Conservation (phyloP, 169 alveolate species). For the Eimeria tenella region DNA sequence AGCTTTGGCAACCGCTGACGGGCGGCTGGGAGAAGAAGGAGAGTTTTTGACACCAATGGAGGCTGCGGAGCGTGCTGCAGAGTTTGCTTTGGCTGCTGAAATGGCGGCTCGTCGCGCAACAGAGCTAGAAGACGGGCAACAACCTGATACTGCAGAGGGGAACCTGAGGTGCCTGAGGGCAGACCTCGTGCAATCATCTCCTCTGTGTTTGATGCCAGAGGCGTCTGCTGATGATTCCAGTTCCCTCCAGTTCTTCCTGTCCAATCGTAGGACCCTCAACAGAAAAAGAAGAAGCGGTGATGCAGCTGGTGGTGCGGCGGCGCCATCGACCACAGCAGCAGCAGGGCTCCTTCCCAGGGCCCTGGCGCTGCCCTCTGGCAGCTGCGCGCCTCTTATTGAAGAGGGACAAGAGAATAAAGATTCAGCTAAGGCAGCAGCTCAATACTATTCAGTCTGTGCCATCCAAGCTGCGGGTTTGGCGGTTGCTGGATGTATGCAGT, state of each 20-base stretch:
- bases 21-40: constrained; percentile 18
- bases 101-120: constrained; percentile 48
- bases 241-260: background rate
- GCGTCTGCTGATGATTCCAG: background rate
- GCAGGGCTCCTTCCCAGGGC: background rate
- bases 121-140: constrained; percentile 27
- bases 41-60: constrained; percentile 25
- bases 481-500: constrained; percentile 50
- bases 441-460: constrained; percentile 25
- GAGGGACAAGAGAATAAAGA: background rate
- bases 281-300: background rate
- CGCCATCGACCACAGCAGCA: background rate
- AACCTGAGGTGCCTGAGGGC: background rate
- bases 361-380: constrained; percentile 2
- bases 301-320: background rate
- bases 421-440: constrained; percentile 36
- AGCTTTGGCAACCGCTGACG: background rate
- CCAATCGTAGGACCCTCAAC: background rate
- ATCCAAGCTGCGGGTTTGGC: constrained; percentile 61
- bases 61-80: constrained; percentile 54
- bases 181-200: background rate
- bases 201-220: background rate
- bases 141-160: no score
- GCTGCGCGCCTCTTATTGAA: background rate
- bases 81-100: constrained; percentile 29